Evolutionary conservation across 2,329 filamentous ascomycete species (phyloP).

Genomic region (Raffaelea ambrosiae): DNA sequence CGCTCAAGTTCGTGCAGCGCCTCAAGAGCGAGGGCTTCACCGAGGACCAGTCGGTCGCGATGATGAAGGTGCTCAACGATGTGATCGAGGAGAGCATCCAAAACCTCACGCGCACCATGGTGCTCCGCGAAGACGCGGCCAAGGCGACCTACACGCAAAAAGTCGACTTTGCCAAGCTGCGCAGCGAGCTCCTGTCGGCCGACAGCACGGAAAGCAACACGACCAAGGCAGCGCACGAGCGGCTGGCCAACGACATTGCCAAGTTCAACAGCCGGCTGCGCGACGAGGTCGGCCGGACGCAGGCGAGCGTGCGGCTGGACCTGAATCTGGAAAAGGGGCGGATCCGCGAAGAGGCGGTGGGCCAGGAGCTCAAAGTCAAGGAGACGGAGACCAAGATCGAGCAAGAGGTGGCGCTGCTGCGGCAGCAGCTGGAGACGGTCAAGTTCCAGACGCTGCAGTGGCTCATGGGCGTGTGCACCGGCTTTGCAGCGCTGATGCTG

Average conservation of each 20-base stretch:
- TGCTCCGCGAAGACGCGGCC: slow-evolving; percentile 85
- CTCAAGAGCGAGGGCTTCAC: slow-evolving; percentile 89
- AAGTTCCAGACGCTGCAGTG: slow-evolving; percentile 98
- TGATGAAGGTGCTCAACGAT: slow-evolving; percentile 96
- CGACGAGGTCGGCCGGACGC: slow-evolving; percentile 90
- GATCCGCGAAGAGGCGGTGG: slow-evolving; percentile 91
- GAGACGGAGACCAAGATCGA: slow-evolving; percentile 98
- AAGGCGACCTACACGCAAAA: slow-evolving; percentile 78
- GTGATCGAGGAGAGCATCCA: slow-evolving; percentile 98
- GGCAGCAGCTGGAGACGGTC: slow-evolving; percentile 90
- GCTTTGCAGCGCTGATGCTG: slow-evolving; percentile 57
- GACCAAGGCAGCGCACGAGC: slow-evolving; percentile 83
- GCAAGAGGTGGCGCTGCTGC: slow-evolving; percentile 84
- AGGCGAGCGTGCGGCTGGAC: slow-evolving; percentile 85
- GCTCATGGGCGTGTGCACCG: slow-evolving; percentile 79
- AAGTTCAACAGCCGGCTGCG: slow-evolving; percentile 84
- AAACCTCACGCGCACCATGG: slow-evolving; percentile 96
- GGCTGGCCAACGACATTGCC: slow-evolving; percentile 86
- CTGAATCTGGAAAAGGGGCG: slow-evolving; percentile 94
- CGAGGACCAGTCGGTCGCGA: slow-evolving; percentile 89
- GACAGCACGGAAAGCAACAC: slow-evolving; percentile 87
- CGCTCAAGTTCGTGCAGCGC: slow-evolving; percentile 89
- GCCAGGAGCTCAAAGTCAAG: slow-evolving; percentile 95
- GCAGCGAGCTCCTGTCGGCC: slow-evolving; percentile 84
- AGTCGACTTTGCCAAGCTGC: slow-evolving; percentile 95